These are phyloP conservation scores for Rutstroemia sp. DNA, from an alignment of 2,329 filamentous ascomycete species.

Conservation along the genomic window DNA sequence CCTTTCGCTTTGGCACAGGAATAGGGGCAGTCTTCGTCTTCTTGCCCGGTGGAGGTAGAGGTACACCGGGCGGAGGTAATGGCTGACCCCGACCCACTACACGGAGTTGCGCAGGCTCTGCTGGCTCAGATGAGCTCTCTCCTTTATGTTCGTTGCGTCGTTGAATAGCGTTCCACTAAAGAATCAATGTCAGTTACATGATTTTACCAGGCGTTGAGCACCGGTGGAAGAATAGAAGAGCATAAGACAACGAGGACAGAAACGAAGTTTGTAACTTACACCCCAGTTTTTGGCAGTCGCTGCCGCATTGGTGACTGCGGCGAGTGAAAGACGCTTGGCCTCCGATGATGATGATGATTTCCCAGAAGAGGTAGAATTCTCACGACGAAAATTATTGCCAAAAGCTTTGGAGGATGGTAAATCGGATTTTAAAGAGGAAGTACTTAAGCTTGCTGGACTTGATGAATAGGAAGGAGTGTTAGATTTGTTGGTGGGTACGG, in stretches of 20 bases:
- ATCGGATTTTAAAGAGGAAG: constrained; percentile 35
- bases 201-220: background rate
- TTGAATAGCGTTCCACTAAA: constrained; percentile 44
- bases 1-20: constrained; percentile 57
- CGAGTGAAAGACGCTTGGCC: constrained; percentile 43
- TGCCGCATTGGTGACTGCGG: constrained; percentile 49
- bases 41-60: constrained; percentile 62
- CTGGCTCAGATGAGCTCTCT: constrained; percentile 14
- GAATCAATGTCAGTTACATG: background rate
- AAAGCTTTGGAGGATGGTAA: constrained; percentile 33
- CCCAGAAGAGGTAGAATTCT: constrained; percentile 30
- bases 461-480: constrained; percentile 21
- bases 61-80: constrained; percentile 71
- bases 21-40: constrained; percentile 50
- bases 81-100: constrained; percentile 73
- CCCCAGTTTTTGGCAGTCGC: constrained; percentile 52
- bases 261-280: background rate
- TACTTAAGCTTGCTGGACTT: constrained; percentile 31
- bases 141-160: constrained; percentile 34
- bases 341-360: constrained; percentile 22
- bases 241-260: background rate
- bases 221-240: background rate
- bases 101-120: constrained; percentile 48
- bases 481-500: constrained; percentile 10
- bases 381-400: constrained; percentile 29